Evolutionary conservation across 164 flowering plant genomes (phyloP), one percentile per base, ranked within the genome.

Genomic region (Vitis amurensis): DNA sequence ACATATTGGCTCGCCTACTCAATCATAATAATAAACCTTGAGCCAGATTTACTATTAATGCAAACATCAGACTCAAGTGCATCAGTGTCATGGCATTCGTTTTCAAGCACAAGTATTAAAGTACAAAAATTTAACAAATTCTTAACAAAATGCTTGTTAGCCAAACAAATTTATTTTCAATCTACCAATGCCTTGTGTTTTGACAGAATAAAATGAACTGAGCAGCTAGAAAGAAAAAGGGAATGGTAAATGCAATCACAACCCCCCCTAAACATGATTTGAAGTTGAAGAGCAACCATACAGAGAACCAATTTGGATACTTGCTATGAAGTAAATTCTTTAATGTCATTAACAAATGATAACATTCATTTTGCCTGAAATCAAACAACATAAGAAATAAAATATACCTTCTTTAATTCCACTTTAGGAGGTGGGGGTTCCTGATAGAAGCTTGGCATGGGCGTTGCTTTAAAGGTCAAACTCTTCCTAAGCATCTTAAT

Each of bases 371-470:
- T 37, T 37, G 44, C 44, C 44, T 3, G 44, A 37, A 37, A 37
- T 37, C 44, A 37, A 0, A 37, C 44, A 59, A 50, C 48, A 68
- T 9, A 13, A 57, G 60, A 19, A 3, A 55, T 9, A n/a, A 63
- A 55, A 48, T 9, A 58, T 77, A 88, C 99, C 98, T 92, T 94
- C 85, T 91, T 94, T 53, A 92, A 66, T 66, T 91, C 97, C 59
- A 76, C 76, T 79, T 91, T 92, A 14, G 93, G 86, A 60, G 98
- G 97, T 52, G 89, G 76, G 64, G 97, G 95, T 76, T 94, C 98
- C 78, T 88, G 95, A 74, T 94, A 94, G 76, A 94, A 94, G 77
- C 81, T 92, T 50, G 99, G 99, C 97, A 94, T 86, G 5, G 99
- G 99, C 23, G 91, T 89, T 31, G 99, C 99, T 82, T 91, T 94